Percentiles rank a stretch among this genome's conserved stretches.
Conservation (phyloP, 73 alveolate species). For the Uronychia setigera region DNA sequence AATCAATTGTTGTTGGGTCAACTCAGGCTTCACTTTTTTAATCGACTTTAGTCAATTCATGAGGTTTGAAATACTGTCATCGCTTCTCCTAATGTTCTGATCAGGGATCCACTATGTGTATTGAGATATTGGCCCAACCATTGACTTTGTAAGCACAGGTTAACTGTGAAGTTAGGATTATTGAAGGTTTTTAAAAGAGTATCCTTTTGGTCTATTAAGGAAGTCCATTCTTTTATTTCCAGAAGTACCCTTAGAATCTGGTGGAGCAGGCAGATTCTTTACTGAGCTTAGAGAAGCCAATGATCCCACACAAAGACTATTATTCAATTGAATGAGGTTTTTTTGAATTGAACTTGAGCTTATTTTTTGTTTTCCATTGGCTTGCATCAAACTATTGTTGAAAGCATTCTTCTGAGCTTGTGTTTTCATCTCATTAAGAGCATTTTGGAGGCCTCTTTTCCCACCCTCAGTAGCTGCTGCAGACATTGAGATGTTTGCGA, state of each 20-base stretch:
- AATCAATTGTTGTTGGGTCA: background rate
- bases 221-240: too few relatives aligned
- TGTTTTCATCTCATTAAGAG: background rate
- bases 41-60: background rate
- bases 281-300: too few relatives aligned
- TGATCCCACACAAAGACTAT: background rate
- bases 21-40: background rate
- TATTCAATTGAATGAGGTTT: background rate
- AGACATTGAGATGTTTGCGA: background rate
- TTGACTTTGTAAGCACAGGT: too few relatives aligned
- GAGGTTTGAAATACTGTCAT: background rate
- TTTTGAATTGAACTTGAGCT: background rate
- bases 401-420: background rate
- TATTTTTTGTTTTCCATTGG: background rate
- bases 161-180: background rate
- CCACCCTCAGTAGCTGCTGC: conserved; percentile 2
- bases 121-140: too few relatives aligned
- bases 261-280: too few relatives aligned
- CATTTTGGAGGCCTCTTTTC: background rate
- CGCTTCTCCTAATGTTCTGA: too few relatives aligned
- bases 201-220: background rate
- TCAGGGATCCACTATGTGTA: too few relatives aligned
- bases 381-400: background rate
- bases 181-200: background rate
- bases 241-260: background rate